A percentile compares a stretch with the other conserved stretches of the same genome.
Conservation (phyloP, 1,284 basidiomycete species). For the Microbotryomycetes sp. region DNA sequence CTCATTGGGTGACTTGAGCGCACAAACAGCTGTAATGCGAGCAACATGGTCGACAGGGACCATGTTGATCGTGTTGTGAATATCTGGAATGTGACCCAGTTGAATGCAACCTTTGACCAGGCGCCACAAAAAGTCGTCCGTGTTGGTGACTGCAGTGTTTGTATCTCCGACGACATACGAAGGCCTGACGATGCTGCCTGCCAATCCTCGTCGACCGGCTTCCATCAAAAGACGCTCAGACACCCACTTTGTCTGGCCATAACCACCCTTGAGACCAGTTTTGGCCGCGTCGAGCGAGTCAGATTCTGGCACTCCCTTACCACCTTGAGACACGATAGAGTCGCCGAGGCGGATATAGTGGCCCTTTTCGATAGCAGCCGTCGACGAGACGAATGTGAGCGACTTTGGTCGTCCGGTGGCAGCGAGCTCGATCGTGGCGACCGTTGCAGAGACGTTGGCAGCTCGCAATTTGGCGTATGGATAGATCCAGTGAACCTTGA, state of each 20-base stretch:
- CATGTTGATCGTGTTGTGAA: slow-evolving; percentile 98
- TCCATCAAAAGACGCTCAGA: slow-evolving; percentile 90
- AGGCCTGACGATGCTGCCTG: slow-evolving; percentile 83
- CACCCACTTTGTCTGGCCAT: slow-evolving; percentile 98
- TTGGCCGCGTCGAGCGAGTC: slow-evolving; percentile 88
- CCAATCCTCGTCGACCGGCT: slow-evolving; percentile 75
- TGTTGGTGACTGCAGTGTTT: slow-evolving; percentile 85
- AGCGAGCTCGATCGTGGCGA: slow-evolving; percentile 75
- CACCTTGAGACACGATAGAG: slow-evolving; percentile 48
- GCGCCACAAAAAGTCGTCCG: slow-evolving; percentile 98
- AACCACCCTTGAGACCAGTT: slow-evolving; percentile 72
- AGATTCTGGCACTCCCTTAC: slow-evolving; percentile 69
- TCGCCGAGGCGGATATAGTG: slow-evolving; percentile 86
- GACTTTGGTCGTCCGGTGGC: slow-evolving; percentile 61
- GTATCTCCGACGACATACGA: slow-evolving; percentile 97
- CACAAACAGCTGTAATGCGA: slow-evolving; percentile 65
- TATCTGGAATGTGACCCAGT: slow-evolving; percentile 89
- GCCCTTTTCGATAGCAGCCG: slow-evolving; percentile 77
- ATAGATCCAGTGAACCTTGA: slow-evolving; percentile 95
- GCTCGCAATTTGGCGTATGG: slow-evolving; percentile 88
- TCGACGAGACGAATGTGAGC: slow-evolving; percentile 88
- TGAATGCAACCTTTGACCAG: slow-evolving; percentile 97
- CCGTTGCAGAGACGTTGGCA: slow-evolving; percentile 83
- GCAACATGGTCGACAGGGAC: slow-evolving; percentile 97
- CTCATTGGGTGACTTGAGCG: slow-evolving; percentile 39